Evolutionary conservation across 441 rosid genomes (phyloP).

Genomic region (Pelargonium exstipulatum): DNA sequence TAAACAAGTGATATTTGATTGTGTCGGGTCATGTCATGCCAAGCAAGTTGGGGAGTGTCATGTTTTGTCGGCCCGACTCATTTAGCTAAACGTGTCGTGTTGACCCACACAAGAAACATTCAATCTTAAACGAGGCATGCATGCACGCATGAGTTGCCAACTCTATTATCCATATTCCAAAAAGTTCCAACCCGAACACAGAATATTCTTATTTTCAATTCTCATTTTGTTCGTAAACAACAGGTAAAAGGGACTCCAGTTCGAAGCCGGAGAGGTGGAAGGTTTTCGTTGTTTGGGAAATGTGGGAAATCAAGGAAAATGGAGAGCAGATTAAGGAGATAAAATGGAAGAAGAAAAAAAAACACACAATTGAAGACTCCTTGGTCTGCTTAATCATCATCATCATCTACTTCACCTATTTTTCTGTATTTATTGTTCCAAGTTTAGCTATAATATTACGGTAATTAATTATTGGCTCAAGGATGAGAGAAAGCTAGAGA

Average conservation of each 20-base stretch:
- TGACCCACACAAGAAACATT: too few relatives aligned
- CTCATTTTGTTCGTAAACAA: conserved; percentile 13
- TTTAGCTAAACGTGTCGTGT: background rate
- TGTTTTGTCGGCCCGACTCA: background rate
- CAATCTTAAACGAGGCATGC: too few relatives aligned
- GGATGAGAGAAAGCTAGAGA: too few relatives aligned
- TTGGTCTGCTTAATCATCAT: conserved; percentile 17
- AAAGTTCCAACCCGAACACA: too few relatives aligned
- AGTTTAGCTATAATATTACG: too few relatives aligned
- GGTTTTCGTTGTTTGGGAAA: conserved; percentile 59
- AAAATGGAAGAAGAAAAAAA: conserved; percentile 17
- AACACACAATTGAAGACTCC: background rate
- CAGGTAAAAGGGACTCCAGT: conserved; percentile 51
- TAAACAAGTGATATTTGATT: too few relatives aligned
- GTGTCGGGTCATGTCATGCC: too few relatives aligned
- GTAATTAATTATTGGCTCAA: too few relatives aligned
- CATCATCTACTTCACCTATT: conserved; percentile 2
- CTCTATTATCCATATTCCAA: too few relatives aligned
- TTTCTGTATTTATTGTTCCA: conserved; percentile 25
- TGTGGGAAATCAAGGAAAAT: conserved; percentile 61
- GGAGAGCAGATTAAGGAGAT: conserved; percentile 46
- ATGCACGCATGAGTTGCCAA: too few relatives aligned
- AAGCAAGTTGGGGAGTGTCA: too few relatives aligned
- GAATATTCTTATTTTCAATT: too few relatives aligned
- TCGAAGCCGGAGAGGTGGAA: conserved; percentile 36